Evolutionary conservation across 164 flowering plant species (phyloP), one percentile per base, ranked within the genome.

Genomic region (Saururus chinensis): DNA sequence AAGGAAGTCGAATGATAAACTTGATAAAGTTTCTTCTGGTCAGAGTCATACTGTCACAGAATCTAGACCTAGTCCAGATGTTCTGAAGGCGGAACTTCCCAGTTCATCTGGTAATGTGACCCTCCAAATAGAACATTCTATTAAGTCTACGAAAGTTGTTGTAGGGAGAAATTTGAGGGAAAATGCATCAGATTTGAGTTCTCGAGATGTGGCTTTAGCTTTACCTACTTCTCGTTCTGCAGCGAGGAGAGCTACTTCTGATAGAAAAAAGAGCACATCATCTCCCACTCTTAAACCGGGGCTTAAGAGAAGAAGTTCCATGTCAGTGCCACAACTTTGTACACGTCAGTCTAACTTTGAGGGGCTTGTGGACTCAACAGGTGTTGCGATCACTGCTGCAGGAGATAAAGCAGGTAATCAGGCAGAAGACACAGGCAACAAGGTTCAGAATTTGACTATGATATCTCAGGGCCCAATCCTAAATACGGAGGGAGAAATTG

Each of bases 221-320:
- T n/a, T 59, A 55, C 26, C 67, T 5, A 60, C 53, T 37, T 35
- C 35, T 21, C 57, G 24, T 19, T 53, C 67, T 37, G 24, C 62
- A 19, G 64, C 66, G 12, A 62, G 56, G 23, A 65, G 60, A 68
- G 60, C 70, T 26, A 40, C 71, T 60, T 69, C 64, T 13, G 70
- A 57, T 37, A 63, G 63, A 69, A 66, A 48, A 40, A 68, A 52
- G 60, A 58, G 58, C 60, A 70, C 60, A 19, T 42, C 19, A 52
- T 60, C 70, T 65, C 53, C 56, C 37, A 62, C 64, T 14, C 64
- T 17, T 25, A 71, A 60, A 68, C 65, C 64, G 16, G 60, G 58
- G 0, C 25, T 66, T 12, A 66, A 19, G 60, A 75, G 60, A 64
- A 75, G 65, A 60, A 68, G 56, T 53, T 26, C 51, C 11, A 51